These are phyloP conservation scores for Magnusiomyces tetraspermus DNA, from an alignment of 1,139 yeast species.

Conservation along the genomic window DNA sequence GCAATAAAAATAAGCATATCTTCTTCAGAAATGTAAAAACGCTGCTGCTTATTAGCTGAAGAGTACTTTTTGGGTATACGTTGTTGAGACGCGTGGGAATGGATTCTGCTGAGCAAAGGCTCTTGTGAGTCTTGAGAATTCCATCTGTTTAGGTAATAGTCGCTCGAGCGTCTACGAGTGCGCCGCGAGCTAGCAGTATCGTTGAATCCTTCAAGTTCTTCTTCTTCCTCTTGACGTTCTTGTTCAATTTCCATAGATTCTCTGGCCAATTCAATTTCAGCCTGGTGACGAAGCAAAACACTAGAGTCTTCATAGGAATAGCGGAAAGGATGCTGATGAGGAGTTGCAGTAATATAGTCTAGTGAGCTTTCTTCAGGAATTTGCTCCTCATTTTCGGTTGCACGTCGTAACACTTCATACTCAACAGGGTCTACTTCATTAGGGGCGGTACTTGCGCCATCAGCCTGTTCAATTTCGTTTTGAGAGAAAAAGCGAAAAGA, in stretches of 20 bases:
- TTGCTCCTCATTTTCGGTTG: conserved; percentile 27
- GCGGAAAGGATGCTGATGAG: conserved; percentile 20
- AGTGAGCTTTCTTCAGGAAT: conserved; percentile 25
- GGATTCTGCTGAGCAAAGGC: conserved; percentile 15
- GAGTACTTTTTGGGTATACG: conserved; percentile 14
- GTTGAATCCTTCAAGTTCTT: neutral
- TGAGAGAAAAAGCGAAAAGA: conserved; percentile 69
- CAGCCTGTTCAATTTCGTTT: conserved; percentile 77
- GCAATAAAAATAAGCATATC: conserved; percentile 91
- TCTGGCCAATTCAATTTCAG: conserved; percentile 11
- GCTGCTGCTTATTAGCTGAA: conserved; percentile 46
- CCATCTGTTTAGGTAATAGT: conserved; percentile 15
- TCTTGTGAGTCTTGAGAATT: conserved; percentile 16
- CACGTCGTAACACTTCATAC: conserved; percentile 33
- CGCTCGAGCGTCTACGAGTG: conserved; percentile 11
- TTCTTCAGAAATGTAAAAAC: conserved; percentile 90
- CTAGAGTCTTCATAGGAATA: conserved; percentile 18
- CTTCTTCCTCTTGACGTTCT: conserved; percentile 6
- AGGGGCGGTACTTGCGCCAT: conserved; percentile 69
- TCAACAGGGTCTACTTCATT: conserved; percentile 43
- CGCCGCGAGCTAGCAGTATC: conserved; percentile 7
- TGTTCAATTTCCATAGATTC: conserved; percentile 7
- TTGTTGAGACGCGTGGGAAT: conserved; percentile 11
- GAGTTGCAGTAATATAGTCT: conserved; percentile 15
- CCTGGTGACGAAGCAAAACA: conserved; percentile 7